Conservation (phyloP, 768 basidiomycete genomes). For the Inosperma sp. region DNA sequence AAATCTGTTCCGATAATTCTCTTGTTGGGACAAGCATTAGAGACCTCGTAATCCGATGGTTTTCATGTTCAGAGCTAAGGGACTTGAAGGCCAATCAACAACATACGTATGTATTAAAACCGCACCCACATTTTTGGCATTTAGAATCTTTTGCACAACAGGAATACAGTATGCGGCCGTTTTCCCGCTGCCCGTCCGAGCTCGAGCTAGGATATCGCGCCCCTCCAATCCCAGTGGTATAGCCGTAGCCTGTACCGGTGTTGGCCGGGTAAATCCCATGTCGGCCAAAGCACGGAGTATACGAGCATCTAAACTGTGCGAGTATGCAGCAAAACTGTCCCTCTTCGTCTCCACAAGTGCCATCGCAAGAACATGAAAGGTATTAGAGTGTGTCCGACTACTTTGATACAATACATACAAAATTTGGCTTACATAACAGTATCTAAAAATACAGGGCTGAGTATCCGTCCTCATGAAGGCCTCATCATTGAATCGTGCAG, state of each 20-base stretch:
- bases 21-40: conserved; percentile 85
- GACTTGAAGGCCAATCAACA: conserved; percentile 25
- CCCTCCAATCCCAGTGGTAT: conserved; percentile 90
- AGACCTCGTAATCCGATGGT: conserved; percentile 60
- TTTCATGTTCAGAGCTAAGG: conserved; percentile 35
- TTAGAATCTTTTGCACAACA: conserved; percentile 81
- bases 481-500: conserved; percentile 23
- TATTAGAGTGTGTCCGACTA: neutral
- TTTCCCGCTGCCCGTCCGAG: conserved; percentile 95
- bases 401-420: conserved; percentile 2
- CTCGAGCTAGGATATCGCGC: conserved; percentile 87
- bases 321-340: conserved; percentile 55
- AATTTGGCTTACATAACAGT: conserved; percentile 22
- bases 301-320: conserved; percentile 77
- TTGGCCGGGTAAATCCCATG: conserved; percentile 85
- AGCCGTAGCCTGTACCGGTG: conserved; percentile 85
- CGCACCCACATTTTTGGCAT: conserved; percentile 67
- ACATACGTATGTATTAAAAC: conserved; percentile 10
- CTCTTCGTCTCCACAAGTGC: conserved; percentile 44
- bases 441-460: conserved; percentile 22
- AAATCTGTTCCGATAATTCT: conserved; percentile 90
- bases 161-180: conserved; percentile 96
- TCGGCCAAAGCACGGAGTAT: conserved; percentile 88
- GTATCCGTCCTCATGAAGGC: neutral
- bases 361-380: conserved; percentile 37